Conservation (phyloP, 1,284 basidiomycete genomes). For the Ustilago shanxiensis region DNA sequence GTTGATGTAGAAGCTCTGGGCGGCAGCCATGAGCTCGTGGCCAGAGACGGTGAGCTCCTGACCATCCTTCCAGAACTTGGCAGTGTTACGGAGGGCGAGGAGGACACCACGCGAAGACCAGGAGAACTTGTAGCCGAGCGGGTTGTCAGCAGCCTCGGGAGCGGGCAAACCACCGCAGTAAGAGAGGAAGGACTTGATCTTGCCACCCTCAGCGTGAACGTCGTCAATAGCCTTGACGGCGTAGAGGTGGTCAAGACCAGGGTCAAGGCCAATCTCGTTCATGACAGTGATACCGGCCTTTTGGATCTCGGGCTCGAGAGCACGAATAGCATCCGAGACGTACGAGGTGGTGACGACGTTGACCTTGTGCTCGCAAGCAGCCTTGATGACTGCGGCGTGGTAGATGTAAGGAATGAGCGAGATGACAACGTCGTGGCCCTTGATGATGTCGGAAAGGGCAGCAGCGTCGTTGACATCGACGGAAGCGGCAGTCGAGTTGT, state of each 20-base stretch:
- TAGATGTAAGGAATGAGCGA: conserved; percentile 96
- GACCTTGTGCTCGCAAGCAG: conserved; percentile 93
- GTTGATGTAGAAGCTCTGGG: conserved; percentile 93
- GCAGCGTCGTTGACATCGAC: conserved; percentile 84
- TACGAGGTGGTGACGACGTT: conserved; percentile 98
- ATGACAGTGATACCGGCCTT: conserved; percentile 92
- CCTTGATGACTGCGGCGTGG: conserved; percentile 91
- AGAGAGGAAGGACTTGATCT: conserved; percentile 91
- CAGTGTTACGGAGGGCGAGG: conserved; percentile 91
- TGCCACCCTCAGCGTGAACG: conserved; percentile 89
- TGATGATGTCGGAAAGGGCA: conserved; percentile 84
- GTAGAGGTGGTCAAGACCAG: conserved; percentile 96
- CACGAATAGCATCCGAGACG: conserved; percentile 90
- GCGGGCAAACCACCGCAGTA: conserved; percentile 98
- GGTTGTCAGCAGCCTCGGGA: conserved; percentile 89
- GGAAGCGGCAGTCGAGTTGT: conserved; percentile 79
- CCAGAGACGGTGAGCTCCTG: conserved; percentile 65
- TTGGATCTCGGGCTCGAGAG: conserved; percentile 84
- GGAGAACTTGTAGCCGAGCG: conserved; percentile 98
- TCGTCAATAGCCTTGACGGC: conserved; percentile 97
- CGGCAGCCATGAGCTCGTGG: conserved; percentile 71
- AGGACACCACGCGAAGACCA: conserved; percentile 98
- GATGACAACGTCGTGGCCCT: conserved; percentile 91
- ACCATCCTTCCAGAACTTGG: conserved; percentile 75
- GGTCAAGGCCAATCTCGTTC: conserved; percentile 98